A percentile compares a stretch with the other conserved stretches of the same genome.
Conservation (phyloP, 176 grass and related monocot species). For the Rhipidocladum racemiflorum region DNA sequence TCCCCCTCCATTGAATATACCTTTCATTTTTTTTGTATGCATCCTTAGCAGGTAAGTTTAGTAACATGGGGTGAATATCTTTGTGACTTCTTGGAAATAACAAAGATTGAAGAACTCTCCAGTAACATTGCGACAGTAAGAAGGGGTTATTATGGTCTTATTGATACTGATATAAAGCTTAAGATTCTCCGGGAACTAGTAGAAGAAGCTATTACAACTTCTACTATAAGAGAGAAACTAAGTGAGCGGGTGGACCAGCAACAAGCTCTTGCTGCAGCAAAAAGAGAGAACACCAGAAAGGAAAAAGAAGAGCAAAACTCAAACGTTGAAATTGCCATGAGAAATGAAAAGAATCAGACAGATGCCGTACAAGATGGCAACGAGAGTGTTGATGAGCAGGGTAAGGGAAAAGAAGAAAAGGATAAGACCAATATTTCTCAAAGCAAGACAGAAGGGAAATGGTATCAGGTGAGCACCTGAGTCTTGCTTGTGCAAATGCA, state of each 20-base stretch:
- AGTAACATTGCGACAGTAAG: constrained; percentile 42
- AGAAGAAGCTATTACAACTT: constrained; percentile 64
- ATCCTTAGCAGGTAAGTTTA: constrained; percentile 55
- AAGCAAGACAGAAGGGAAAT: constrained; percentile 35
- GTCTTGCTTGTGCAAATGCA: constrained; percentile 8
- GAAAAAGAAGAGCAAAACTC: constrained; percentile 44
- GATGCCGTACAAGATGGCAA: constrained; percentile 30
- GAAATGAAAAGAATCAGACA: constrained; percentile 32
- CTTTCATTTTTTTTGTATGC: not conserved
- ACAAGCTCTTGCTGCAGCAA: constrained; percentile 54
- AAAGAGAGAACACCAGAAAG: constrained; percentile 53
- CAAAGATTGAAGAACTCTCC: constrained; percentile 46
- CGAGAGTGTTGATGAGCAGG: constrained; percentile 11
- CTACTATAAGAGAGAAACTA: constrained; percentile 58
- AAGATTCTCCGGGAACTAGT: constrained; percentile 61
- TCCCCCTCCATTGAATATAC: constrained; percentile 7
- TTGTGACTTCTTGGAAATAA: constrained; percentile 68
- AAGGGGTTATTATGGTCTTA: constrained; percentile 69
- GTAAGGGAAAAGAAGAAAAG: constrained; percentile 31
- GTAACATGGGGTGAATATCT: constrained; percentile 71
- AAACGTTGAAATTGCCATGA: constrained; percentile 28
- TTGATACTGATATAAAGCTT: constrained; percentile 67
- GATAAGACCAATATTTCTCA: constrained; percentile 22
- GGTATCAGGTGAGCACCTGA: constrained; percentile 16
- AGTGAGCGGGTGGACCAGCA: constrained; percentile 58